phyloP scores from a whole-genome alignment of 345 rosid genomes.

The Corchorus capsularis region DNA sequence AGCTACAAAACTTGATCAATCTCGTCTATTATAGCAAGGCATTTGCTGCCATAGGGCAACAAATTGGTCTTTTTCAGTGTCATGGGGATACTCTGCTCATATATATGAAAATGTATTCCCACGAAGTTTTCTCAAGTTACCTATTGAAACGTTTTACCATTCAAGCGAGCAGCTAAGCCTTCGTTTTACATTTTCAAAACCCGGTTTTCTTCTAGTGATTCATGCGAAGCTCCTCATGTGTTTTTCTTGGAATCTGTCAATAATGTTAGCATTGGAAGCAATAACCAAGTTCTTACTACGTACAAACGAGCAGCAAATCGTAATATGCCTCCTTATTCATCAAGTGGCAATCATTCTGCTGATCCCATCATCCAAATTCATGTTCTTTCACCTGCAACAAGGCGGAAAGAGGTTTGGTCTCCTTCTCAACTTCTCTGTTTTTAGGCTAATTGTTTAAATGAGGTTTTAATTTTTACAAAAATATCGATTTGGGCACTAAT shows the following conservation, averaged over 20 bases:
- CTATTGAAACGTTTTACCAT: slow-evolving; percentile 62
- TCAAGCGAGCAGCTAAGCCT: slow-evolving; percentile 43
- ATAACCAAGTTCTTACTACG: slow-evolving; percentile 31
- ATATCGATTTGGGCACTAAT: no score
- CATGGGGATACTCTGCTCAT: slow-evolving; percentile 69
- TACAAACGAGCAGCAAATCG: slow-evolving; percentile 31
- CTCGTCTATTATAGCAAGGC: slow-evolving; percentile 60
- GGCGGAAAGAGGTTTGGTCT: slow-evolving; percentile 39
- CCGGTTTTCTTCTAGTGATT: slow-evolving; percentile 26
- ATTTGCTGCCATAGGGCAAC: slow-evolving; percentile 51
- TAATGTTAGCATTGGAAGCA: slow-evolving; percentile 12
- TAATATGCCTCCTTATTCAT: slow-evolving; percentile 38
- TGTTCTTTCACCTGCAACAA: slow-evolving; percentile 39
- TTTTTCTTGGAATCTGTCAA: slow-evolving; percentile 55
- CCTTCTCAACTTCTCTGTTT: no score
- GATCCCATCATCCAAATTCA: slow-evolving; percentile 39
- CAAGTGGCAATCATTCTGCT: slow-evolving; percentile 51
- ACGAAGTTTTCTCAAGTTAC: slow-evolving; percentile 45
- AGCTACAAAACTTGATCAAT: slow-evolving; percentile 46
- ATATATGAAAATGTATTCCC: slow-evolving; percentile 55
- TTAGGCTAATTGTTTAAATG: no score
- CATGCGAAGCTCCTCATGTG: slow-evolving; percentile 61
- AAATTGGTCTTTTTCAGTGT: slow-evolving; percentile 64
- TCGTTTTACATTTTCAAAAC: slow-evolving; percentile 59
- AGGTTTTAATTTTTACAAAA: no score